Evolutionary conservation across 1,139 yeast species (phyloP), one percentile per base, ranked within the genome.

Genomic region (Ogataea hybrid): DNA sequence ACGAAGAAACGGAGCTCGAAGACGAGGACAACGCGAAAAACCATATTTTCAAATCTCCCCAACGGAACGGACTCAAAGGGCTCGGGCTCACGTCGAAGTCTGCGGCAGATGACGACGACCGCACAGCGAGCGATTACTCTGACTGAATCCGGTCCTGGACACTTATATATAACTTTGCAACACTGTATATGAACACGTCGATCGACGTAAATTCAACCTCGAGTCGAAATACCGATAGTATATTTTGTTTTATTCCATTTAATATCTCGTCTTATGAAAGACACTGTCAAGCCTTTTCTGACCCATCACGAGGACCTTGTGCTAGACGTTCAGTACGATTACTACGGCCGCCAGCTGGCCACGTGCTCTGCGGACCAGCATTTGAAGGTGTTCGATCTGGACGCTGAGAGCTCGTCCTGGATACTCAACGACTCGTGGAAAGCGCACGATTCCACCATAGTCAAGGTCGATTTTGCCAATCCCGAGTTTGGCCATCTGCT

Each of bases 321-420:
- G 40, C 95, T 88, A 58, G 96, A 89, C 57, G 77, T 88, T 32
- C 81, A 87, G 32, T 90, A 88, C 62, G 95, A 86, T 63, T 89
- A 83, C 63, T 89, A 89, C 57, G 97, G 97, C 3, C 79, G 81
- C 46, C 85, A 89, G 48, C 70, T 90, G 44, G 97, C 96, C 8
- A 88, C 96, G 0, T 89, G 92, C 44, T 86, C 96, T 6, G 84
- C 94, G 0, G 97, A 90, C 63, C 96, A 88, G 56, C 94, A 86
- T 56, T 78, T 90, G 50, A 86, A 87, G 59, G 92, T 89, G 29
- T 90, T 88, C 63, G 92, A 84, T 59, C 67, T 83, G 40, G 87
- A 81, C 54, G 65, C 79, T 11, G 50, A 68, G 21, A 64, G 77
- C 6, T 67, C 70, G 25, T 75, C 80, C 21, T 89, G 97, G 97